phyloP scores from a whole-genome alignment of 176 grass and related monocot genomes.

The Ensete ventricosum region DNA sequence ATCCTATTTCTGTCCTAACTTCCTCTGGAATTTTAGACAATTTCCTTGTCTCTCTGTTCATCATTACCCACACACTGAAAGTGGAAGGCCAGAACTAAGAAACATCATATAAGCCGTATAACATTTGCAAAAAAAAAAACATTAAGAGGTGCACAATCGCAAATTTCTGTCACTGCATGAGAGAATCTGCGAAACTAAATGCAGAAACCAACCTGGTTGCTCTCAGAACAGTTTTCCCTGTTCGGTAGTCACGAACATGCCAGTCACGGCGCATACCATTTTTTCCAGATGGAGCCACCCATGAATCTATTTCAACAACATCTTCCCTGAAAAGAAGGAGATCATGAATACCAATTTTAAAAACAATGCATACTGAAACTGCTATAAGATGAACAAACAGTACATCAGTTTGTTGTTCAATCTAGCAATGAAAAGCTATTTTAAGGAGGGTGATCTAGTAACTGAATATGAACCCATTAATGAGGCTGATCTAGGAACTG shows the following conservation, averaged over 20 bases:
- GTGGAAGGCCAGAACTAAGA: neutral
- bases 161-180: neutral
- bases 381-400: neutral
- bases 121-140: neutral
- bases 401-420: too few species aligned
- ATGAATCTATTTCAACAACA: constrained; percentile 92
- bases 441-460: neutral
- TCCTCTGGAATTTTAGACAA: constrained; percentile 88
- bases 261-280: constrained; percentile 99
- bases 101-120: neutral
- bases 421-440: neutral
- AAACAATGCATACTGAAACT: neutral
- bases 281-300: constrained; percentile 92
- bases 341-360: neutral
- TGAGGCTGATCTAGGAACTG: neutral
- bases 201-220: constrained; percentile 61
- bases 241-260: constrained; percentile 77
- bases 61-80: constrained; percentile 97
- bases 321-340: constrained; percentile 63
- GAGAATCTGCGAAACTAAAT: neutral
- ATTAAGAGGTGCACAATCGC: neutral
- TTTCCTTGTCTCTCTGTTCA: constrained; percentile 87
- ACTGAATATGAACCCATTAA: neutral
- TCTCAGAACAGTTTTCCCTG: constrained; percentile 71
- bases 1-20: constrained; percentile 88